phyloP scores from a whole-genome alignment of 257 asterid species.

The Rauvolfia tetraphylla region DNA sequence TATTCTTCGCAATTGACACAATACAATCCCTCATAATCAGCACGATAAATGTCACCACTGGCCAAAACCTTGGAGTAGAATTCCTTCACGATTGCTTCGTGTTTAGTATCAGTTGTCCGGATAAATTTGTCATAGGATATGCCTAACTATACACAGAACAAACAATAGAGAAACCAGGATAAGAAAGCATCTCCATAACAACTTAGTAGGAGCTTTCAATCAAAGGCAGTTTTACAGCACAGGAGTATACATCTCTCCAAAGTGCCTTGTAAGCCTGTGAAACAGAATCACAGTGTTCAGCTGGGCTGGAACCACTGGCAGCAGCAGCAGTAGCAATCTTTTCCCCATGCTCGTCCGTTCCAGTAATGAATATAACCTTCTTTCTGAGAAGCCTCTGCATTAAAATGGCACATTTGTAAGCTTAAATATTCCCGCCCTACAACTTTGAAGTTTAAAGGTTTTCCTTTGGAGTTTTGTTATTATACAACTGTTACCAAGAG shows the following conservation, averaged over 20 bases:
- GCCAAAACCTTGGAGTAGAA: conserved; percentile 81
- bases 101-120: conserved; percentile 78
- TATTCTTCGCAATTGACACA: conserved; percentile 97
- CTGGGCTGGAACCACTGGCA: conserved; percentile 65
- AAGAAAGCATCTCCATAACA: neutral
- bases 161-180: conserved; percentile 18
- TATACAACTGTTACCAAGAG: neutral
- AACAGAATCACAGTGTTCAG: conserved; percentile 71
- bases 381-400: conserved; percentile 78
- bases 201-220: conserved; percentile 4
- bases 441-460: neutral
- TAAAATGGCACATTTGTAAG: conserved; percentile 8
- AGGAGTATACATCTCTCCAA: conserved; percentile 65
- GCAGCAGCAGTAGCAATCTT: conserved; percentile 90
- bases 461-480: neutral
- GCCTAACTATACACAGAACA: conserved; percentile 56
- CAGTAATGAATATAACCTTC: conserved; percentile 81
- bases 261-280: conserved; percentile 74
- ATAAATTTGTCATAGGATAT: conserved; percentile 84
- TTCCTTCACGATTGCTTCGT: conserved; percentile 79
- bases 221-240: conserved; percentile 6
- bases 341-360: conserved; percentile 98
- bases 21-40: conserved; percentile 92
- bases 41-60: conserved; percentile 82
- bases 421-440: neutral